Base-by-base conservation (phyloP, 108 stramenopile species). In the Nitzschia sp. region DNA sequence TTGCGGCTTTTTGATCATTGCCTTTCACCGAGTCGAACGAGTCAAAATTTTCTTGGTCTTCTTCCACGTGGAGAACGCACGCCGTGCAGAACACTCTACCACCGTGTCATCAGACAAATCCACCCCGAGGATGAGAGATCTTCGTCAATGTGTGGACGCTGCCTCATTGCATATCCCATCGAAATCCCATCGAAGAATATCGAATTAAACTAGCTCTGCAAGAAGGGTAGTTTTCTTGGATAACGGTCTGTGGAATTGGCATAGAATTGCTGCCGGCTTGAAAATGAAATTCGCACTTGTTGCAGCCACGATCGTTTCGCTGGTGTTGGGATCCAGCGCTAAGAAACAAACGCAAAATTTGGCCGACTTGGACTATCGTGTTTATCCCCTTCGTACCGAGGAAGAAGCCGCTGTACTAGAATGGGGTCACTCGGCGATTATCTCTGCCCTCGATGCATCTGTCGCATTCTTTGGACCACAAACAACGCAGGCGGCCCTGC, bases 381-480 rank as follows among this genome's bases (percentile, higher is more conserved):
- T 68, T 13, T 96, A 78, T 70, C 95, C 95, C 24, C 89, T 82
- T 15, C 66, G 92, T 34, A 86, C 87, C 17, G 79, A 79, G 24
- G 84, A 85, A 60, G 92, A 93, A 76, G 91, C 91, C 6, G 95
- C 95, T 19, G 91, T 96, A 0, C 48, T 96, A 21, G 95, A 96
- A 77, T 96, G 95, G 95, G 95, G 95, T 31, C 84, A 92, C 66
- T 92, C 91, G 2, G 95, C 92, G 38, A 88, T 93, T 53, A 95
- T 84, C 26, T 86, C 88, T 2, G 95, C 91, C n/a, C 60, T 95
- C 46, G 95, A 95, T 78, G 92, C 85, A 1, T 91, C 89, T 21
- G 90, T 93, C 17, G 92, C 95, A 13, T 31, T 46, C 0, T 95
- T 95, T 75, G 95, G 95, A 27, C 91, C 91, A 24, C 95, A 95